phyloP scores from a whole-genome alignment of 192 early-diverging fungal genomes.

The Coemansia sp. region DNA sequence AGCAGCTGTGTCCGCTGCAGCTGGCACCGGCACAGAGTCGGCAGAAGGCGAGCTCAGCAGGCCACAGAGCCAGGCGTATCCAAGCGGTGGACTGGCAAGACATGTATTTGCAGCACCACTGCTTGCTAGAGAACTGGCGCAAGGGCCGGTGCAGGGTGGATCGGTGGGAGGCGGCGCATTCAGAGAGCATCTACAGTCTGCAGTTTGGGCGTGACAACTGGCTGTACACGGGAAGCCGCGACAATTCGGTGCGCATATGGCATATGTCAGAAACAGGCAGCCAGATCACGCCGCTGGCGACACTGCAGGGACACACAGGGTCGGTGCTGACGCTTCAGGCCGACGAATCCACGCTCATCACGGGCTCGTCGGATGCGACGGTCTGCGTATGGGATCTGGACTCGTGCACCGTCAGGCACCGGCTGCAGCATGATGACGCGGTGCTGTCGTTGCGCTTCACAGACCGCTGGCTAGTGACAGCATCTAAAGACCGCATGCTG shows the following conservation, averaged over 20 bases:
- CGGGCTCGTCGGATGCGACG: slow-evolving; percentile 68
- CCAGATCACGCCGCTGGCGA: slow-evolving; percentile 47
- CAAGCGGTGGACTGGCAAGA: slow-evolving; percentile 67
- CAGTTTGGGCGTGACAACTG: slow-evolving; percentile 68
- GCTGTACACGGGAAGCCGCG: slow-evolving; percentile 70
- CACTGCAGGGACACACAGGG: slow-evolving; percentile 67
- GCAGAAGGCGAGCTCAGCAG: background rate
- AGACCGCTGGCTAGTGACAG: slow-evolving; percentile 68
- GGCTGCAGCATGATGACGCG: slow-evolving; percentile 61
- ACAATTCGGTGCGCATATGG: slow-evolving; percentile 74
- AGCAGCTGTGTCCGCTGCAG: slow-evolving; percentile 3
- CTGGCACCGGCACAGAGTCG: background rate
- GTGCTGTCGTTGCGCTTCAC: slow-evolving; percentile 81
- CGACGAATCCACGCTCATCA: slow-evolving; percentile 61
- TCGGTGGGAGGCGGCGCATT: slow-evolving; percentile 68
- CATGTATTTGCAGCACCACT: slow-evolving; percentile 64
- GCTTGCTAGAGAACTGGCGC: slow-evolving; percentile 73
- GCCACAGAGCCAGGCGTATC: background rate
- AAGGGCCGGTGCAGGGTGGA: slow-evolving; percentile 57
- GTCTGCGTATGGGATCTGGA: slow-evolving; percentile 71
- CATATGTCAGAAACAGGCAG: slow-evolving; percentile 60
- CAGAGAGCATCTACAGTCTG: slow-evolving; percentile 82
- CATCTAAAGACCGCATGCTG: slow-evolving; percentile 81
- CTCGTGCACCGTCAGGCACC: slow-evolving; percentile 51
- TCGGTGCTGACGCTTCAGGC: slow-evolving; percentile 88